Evolutionary conservation across 495 filamentous ascomycete genomes (phyloP), one percentile per base, ranked within the genome.

Genomic region (Tuber borchii): DNA sequence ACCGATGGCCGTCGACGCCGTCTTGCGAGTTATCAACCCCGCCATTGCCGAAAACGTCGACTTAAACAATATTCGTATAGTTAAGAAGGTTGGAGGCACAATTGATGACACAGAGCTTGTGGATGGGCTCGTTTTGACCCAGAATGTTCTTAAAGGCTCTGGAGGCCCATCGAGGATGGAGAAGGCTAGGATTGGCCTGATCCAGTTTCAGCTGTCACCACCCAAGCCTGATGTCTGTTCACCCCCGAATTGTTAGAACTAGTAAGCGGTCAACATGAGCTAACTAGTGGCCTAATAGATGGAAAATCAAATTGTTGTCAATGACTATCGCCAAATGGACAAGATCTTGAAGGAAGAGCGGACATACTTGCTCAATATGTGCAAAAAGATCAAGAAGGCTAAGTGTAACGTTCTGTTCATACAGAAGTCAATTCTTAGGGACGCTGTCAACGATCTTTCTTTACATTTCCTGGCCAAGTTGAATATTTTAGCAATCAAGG

Each of bases 311-410:
- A 97, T 99, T 79, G 91, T 96, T 14, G 95, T 99, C 70, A 98
- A 99, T 85, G 95, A 99, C 87, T 99, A 99, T 88, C 88, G 95
- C 76, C 95, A 99, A 85, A 99, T 99, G 95, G 95, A 99, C 86
- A 99, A 97, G 88, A 99, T 99, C 79, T 88, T 99, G 74, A 99
- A 99, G 85, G 95, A 99, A 86, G 95, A 99, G 87, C 93, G 96
- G 75, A 93, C 94, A 76, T 99, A 99, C 85, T 88, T 99, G 75
- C 90, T 99, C 69, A 97, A 97, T 86, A 93, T 99, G 90, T 93
- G 94, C 82, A 99, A 99, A 90, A 99, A 97, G 89, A 99, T 99
- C 86, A 97, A 97, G 87, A 98, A 97, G 88, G 94, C 94, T 80
- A 97, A 97, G 86, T 99, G 95, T 87, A 99, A 99, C 82, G 96